These are phyloP conservation scores for Cudoniella acicularis DNA, from an alignment of 495 filamentous ascomycete species.

Conservation along the genomic window DNA sequence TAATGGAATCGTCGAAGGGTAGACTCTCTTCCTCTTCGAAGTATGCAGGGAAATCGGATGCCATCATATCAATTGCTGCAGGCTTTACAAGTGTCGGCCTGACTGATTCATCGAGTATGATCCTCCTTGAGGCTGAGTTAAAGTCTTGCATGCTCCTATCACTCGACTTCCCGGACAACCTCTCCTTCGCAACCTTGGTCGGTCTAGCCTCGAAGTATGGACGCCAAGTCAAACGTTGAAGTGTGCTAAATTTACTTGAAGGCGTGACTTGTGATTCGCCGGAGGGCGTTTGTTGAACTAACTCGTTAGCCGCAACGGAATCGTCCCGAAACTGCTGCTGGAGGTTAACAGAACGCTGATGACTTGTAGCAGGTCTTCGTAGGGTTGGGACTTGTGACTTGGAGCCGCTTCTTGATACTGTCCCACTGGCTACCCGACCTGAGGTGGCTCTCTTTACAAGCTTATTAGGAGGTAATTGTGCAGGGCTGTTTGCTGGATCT, in stretches of 20 bases:
- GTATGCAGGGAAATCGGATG: not conserved
- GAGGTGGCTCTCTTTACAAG: constrained; percentile 80
- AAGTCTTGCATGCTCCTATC: constrained; percentile 21
- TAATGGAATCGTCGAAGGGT: constrained; percentile 11
- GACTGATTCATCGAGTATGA: constrained; percentile 28
- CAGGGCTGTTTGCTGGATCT: constrained; percentile 27
- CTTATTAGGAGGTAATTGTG: constrained; percentile 63
- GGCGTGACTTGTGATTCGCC: constrained; percentile 4
- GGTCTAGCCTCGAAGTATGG: constrained; percentile 43
- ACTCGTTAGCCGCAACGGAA: constrained; percentile 4
- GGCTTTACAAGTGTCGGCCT: constrained; percentile 24
- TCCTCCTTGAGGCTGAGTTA: constrained; percentile 26
- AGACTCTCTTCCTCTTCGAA: constrained; percentile 21
- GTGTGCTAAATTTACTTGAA: constrained; percentile 2
- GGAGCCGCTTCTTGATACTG: constrained; percentile 38
- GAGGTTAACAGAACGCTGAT: constrained; percentile 74
- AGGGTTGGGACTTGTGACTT: constrained; percentile 55
- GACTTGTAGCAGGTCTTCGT: constrained; percentile 79
- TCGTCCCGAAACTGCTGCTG: constrained; percentile 43
- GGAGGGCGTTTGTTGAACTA: not conserved
- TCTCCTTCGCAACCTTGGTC: constrained; percentile 34
- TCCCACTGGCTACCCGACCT: constrained; percentile 41
- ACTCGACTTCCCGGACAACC: constrained; percentile 27
- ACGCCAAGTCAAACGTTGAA: constrained; percentile 33
- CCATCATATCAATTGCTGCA: constrained; percentile 14